These are phyloP conservation scores for Eucalyptus regnans DNA, from an alignment of 345 rosid species.

Conservation along the genomic window DNA sequence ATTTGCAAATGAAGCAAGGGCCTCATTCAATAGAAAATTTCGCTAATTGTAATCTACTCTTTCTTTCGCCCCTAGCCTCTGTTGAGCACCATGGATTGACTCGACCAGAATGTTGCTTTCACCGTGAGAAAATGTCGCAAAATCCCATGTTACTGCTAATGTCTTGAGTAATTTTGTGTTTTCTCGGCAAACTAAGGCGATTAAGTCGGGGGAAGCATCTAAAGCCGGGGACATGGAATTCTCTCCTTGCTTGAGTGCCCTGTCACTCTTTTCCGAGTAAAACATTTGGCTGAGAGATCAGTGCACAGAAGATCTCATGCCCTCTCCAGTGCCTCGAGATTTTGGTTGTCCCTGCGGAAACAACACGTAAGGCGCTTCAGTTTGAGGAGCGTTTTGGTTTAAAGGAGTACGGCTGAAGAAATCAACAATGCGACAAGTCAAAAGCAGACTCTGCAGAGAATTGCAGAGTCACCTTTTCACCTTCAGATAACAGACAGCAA, in stretches of 20 bases:
- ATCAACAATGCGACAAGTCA: neutral
- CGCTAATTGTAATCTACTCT: neutral
- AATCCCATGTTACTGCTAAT: neutral
- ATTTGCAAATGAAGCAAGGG: neutral
- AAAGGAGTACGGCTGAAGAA: neutral
- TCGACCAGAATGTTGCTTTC: neutral
- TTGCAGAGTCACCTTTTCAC: neutral
- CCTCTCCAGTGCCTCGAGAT: neutral
- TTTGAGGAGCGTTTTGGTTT: neutral
- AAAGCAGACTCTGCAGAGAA: neutral
- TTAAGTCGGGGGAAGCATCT: neutral
- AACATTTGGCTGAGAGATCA: neutral
- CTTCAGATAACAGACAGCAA: neutral
- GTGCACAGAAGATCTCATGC: neutral
- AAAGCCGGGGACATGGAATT: neutral
- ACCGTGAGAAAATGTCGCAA: neutral
- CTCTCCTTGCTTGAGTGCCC: neutral
- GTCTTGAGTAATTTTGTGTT: neutral
- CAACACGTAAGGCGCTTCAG: neutral
- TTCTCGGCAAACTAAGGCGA: neutral
- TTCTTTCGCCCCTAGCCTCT: neutral
- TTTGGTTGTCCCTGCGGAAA: neutral
- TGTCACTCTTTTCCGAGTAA: neutral
- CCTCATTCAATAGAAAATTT: neutral
- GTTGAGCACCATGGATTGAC: neutral